These are phyloP conservation scores for Cochlearia excelsa DNA, from an alignment of 345 rosid genomes.

Conservation along the genomic window DNA sequence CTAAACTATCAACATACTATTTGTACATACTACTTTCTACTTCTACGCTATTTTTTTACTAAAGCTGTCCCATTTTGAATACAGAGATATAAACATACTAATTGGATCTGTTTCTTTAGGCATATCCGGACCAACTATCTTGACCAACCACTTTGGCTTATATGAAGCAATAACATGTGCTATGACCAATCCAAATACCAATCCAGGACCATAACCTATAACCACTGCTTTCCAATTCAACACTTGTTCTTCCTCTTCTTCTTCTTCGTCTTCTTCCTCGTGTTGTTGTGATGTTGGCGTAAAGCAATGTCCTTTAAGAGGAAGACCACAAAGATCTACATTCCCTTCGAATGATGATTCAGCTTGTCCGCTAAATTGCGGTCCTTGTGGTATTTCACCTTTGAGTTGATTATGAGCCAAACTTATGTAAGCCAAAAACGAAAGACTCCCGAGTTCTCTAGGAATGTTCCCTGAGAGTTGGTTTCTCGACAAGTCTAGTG, in stretches of 20 bases:
- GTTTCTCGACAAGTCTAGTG: constrained; percentile 22
- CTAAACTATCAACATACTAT: constrained; percentile 8
- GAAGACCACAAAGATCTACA: constrained; percentile 26
- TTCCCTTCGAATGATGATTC: background rate
- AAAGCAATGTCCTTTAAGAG: constrained; percentile 13
- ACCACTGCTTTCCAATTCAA: constrained; percentile 19
- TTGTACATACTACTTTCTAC: constrained; percentile 3
- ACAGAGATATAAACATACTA: constrained; percentile 23
- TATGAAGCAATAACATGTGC: constrained; percentile 17
- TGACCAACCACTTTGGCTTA: background rate
- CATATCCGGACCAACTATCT: constrained; percentile 17
- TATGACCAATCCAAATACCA: constrained; percentile 9
- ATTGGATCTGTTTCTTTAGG: constrained; percentile 14
- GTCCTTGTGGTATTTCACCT: background rate
- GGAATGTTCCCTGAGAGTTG: constrained; percentile 17
- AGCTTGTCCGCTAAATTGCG: too few relatives aligned
- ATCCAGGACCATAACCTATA: constrained; percentile 19
- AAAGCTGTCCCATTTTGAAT: constrained; percentile 30
- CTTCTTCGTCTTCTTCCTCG: constrained; percentile 15
- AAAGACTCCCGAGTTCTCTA: constrained; percentile 1
- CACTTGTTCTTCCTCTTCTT: constrained; percentile 23
- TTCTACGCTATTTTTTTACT: background rate
- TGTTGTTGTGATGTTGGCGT: background rate
- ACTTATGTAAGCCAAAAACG: constrained; percentile 2
- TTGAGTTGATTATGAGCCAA: constrained; percentile 25